A percentile compares a stretch with the other conserved stretches of the same genome.
Evolutionary conservation across 371 early-diverging fungal species (phyloP).

Genomic region (Mortierella sp.): DNA sequence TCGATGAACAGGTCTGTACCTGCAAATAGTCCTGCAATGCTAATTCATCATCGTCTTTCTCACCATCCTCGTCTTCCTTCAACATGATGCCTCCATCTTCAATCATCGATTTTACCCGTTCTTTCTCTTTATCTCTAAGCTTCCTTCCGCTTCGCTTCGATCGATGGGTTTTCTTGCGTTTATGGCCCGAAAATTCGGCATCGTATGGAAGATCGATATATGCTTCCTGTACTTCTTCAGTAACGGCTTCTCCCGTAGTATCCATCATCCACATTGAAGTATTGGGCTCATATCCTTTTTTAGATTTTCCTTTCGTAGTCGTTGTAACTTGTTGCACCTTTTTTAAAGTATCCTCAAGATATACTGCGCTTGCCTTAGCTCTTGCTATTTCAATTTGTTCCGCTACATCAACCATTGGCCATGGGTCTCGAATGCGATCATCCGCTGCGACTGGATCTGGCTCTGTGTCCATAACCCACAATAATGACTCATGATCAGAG

Average conservation of each 20-base stretch:
- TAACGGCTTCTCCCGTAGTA: constrained; percentile 12
- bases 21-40: constrained; percentile 34
- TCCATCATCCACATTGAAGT: constrained; percentile 34
- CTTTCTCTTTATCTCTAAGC: constrained; percentile 19
- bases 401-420: neutral
- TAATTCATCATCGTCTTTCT: constrained; percentile 19
- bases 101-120: constrained; percentile 7
- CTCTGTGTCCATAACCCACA: constrained; percentile 3
- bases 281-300: neutral
- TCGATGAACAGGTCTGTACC: constrained; percentile 10
- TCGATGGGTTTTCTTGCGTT: constrained; percentile 17
- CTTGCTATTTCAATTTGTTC: neutral
- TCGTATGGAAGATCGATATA: constrained; percentile 24
- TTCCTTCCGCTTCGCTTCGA: constrained; percentile 31
- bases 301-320: neutral
- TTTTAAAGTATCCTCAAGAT: no score
- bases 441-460: neutral
- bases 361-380: neutral
- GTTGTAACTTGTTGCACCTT: neutral
- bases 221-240: constrained; percentile 8
- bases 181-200: neutral
- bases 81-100: constrained; percentile 15
- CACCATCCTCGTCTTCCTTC: constrained; percentile 12
- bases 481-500: neutral
- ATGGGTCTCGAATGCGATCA: neutral